Conservation (phyloP, 257 asterid genomes). For the Lycium barbarum region DNA sequence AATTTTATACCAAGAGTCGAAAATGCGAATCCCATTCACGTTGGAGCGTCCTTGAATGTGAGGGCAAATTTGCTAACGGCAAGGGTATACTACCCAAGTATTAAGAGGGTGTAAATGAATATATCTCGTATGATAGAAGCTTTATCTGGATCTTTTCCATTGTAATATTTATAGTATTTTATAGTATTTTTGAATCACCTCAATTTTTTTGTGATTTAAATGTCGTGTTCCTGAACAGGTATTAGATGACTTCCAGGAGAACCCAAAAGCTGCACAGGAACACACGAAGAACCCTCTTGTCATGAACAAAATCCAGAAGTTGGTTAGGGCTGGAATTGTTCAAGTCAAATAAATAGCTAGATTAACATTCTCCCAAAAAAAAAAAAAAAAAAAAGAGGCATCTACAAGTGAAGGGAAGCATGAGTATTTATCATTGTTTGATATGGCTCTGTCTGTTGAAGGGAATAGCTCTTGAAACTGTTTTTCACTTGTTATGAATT, state of each 20-base stretch:
- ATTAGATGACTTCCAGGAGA: constrained; percentile 76
- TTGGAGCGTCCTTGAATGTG: too few species aligned
- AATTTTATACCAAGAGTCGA: too few species aligned
- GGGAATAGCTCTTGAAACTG: neutral
- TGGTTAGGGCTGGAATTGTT: constrained; percentile 80
- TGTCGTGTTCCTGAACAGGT: constrained; percentile 50
- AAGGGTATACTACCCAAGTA: too few species aligned
- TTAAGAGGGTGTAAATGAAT: neutral
- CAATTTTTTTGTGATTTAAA: too few species aligned
- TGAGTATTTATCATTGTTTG: neutral
- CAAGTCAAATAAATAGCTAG: constrained; percentile 54
- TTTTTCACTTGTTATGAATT: neutral
- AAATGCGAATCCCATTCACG: neutral
- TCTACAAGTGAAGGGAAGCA: neutral
- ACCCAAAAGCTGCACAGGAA: constrained; percentile 77
- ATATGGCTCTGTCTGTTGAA: too few species aligned
- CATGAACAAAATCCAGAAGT: constrained; percentile 91
- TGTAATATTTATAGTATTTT: too few species aligned
- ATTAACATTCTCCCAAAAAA: neutral
- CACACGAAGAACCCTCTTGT: constrained; percentile 89
- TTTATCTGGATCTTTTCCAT: too few species aligned
- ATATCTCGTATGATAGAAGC: neutral
- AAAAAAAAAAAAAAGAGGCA: neutral
- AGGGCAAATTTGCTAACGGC: too few species aligned
- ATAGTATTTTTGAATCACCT: neutral